Conservation (phyloP, 768 basidiomycete genomes). For the Collybia sordida region DNA sequence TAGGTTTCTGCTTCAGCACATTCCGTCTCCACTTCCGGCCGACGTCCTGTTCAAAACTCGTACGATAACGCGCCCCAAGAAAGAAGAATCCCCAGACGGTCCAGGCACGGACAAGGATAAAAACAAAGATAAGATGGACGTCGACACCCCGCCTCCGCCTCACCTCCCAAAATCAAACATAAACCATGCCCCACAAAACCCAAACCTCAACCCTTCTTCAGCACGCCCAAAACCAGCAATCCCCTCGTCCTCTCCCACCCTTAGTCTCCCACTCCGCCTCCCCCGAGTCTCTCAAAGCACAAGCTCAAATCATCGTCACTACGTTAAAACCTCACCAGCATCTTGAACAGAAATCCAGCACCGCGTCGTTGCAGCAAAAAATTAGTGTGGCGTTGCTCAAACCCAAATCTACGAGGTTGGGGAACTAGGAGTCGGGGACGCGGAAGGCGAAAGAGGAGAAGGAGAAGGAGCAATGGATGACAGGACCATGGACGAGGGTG, state of each 20-base stretch:
- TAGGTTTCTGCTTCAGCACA: conserved; percentile 8
- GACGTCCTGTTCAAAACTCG: conserved; percentile 15
- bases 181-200: conserved; percentile 15
- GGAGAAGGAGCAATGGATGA: too few relatives aligned
- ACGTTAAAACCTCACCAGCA: not conserved
- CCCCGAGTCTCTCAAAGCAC: conserved; percentile 6
- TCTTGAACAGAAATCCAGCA: conserved; percentile 3
- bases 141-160: conserved; percentile 12
- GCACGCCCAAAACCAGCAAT: conserved; percentile 18
- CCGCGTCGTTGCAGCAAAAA: conserved; percentile 6
- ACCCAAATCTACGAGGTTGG: conserved; percentile 1
- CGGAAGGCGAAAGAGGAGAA: conserved; percentile 20
- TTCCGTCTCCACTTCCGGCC: conserved; percentile 15
- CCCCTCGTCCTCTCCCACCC: conserved; percentile 19
- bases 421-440: conserved; percentile 2
- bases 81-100: conserved; percentile 2
- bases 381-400: conserved; percentile 1
- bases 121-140: conserved; percentile 14
- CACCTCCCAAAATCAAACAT: conserved; percentile 16
- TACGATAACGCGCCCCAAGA: not conserved
- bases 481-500: conserved; percentile 3
- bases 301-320: conserved; percentile 6
- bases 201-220: conserved; percentile 7
- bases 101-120: not conserved
- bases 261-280: conserved; percentile 7